phyloP scores from a whole-genome alignment of 257 asterid genomes.

The Eustoma russellianum region DNA sequence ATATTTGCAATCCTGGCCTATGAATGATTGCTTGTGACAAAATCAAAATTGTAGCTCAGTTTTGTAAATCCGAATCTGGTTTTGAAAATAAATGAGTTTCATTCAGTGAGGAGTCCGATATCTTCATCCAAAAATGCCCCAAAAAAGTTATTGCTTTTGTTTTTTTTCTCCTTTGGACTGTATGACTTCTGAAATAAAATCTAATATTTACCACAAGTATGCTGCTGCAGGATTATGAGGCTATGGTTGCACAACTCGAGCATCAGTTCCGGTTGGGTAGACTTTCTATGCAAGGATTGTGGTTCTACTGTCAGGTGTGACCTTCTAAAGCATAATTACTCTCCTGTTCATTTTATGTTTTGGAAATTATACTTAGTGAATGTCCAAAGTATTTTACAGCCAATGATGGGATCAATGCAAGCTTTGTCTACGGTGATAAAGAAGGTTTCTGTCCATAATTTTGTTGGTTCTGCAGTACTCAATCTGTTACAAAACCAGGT shows the following conservation, averaged over 20 bases:
- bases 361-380: conserved; percentile 9
- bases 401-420: conserved; percentile 95
- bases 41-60: too few relatives aligned
- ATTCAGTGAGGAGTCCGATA: too few relatives aligned
- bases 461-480: conserved; percentile 78
- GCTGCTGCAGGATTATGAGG: conserved; percentile 72
- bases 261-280: conserved; percentile 92
- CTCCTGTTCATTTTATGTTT: conserved; percentile 6
- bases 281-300: conserved; percentile 91
- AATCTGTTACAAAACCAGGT: conserved; percentile 97
- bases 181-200: neutral
- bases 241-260: conserved; percentile 97
- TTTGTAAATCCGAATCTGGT: too few relatives aligned
- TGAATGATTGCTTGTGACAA: too few relatives aligned
- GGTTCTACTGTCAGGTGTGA: conserved; percentile 98
- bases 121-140: neutral
- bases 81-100: too few relatives aligned
- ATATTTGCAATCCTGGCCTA: too few relatives aligned
- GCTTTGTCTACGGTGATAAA: conserved; percentile 73
- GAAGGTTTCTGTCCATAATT: conserved; percentile 71
- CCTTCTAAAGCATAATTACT: conserved; percentile 11
- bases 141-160: neutral
- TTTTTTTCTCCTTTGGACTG: too few relatives aligned
- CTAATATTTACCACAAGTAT: neutral
- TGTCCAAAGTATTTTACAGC: conserved; percentile 40